Percentiles rank a stretch among this genome's conserved stretches.
Evolutionary conservation across 2,329 filamentous ascomycete genomes (phyloP).

Genomic region (Sphaerulina vaccinii): DNA sequence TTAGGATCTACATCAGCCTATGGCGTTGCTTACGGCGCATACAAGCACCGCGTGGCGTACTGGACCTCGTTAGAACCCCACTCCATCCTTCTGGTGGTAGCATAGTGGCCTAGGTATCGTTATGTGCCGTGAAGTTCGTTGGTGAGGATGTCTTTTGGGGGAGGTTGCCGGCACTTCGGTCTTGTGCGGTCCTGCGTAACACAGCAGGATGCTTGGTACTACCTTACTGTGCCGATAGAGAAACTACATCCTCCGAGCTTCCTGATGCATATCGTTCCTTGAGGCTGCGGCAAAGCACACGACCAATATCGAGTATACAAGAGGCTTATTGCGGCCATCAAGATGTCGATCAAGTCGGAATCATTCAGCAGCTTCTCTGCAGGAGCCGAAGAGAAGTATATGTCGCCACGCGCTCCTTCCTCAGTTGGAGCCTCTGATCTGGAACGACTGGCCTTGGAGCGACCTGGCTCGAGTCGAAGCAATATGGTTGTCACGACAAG

Average conservation of each 20-base stretch:
- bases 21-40: constrained; percentile 15
- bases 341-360: constrained; percentile 16
- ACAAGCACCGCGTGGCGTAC: constrained; percentile 11
- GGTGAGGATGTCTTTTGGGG: constrained; percentile 13
- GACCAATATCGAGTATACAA: constrained; percentile 7
- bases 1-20: constrained; percentile 16
- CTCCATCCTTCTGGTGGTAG: constrained; percentile 15
- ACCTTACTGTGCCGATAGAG: constrained; percentile 15
- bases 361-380: constrained; percentile 9
- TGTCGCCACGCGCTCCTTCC: constrained; percentile 20
- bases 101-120: constrained; percentile 17
- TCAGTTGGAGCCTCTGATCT: constrained; percentile 24
- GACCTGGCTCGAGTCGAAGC: constrained; percentile 5
- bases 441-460: constrained; percentile 17
- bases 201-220: constrained; percentile 4
- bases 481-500: constrained; percentile 23
- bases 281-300: constrained; percentile 19
- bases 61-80: constrained; percentile 5
- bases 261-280: constrained; percentile 8
- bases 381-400: constrained; percentile 15
- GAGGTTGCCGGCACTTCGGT: constrained; percentile 24
- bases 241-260: constrained; percentile 6
- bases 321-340: constrained; percentile 8
- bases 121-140: constrained; percentile 19
- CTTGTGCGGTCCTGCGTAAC: constrained; percentile 2